Conservation (phyloP, 208 protist species). For the Kentomonas sorsogonicus region DNA sequence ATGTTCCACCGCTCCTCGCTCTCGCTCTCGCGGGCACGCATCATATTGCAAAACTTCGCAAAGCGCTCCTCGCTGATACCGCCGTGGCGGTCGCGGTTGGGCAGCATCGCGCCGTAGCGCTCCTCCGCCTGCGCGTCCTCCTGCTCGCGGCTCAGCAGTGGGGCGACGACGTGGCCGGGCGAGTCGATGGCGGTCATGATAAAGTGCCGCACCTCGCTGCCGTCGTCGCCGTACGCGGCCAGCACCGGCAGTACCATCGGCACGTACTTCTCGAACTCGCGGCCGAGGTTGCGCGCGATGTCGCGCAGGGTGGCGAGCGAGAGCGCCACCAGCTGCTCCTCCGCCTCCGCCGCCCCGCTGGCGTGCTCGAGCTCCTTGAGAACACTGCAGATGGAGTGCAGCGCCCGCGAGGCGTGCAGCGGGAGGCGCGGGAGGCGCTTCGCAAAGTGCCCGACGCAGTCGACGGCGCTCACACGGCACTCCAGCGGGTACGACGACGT, state of each 20-base stretch:
- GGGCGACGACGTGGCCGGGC: constrained; percentile 37
- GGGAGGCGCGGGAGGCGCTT: constrained; percentile 49
- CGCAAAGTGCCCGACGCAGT: constrained; percentile 70
- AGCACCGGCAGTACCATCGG: constrained; percentile 69
- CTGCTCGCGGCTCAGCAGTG: not conserved
- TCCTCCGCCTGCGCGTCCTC: not conserved
- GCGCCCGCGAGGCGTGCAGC: constrained; percentile 69
- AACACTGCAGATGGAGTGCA: constrained; percentile 79
- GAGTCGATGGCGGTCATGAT: constrained; percentile 29
- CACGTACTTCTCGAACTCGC: constrained; percentile 76
- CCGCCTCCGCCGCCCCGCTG: not conserved
- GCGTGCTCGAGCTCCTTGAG: constrained; percentile 35
- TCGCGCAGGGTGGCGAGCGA: constrained; percentile 53
- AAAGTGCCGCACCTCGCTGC: constrained; percentile 31
- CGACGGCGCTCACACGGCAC: constrained; percentile 51
- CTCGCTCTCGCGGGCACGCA: constrained; percentile 47
- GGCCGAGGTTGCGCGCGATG: constrained; percentile 72
- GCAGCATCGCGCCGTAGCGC: not conserved
- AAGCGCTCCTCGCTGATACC: constrained; percentile 36
- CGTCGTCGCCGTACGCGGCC: constrained; percentile 49
- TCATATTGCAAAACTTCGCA: constrained; percentile 40
- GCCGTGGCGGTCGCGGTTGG: not conserved
- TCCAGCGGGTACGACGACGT: constrained; percentile 40
- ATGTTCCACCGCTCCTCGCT: constrained; percentile 80
- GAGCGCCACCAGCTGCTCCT: constrained; percentile 34